A percentile compares a stretch with the other conserved stretches of the same genome.
Evolutionary conservation across 805 yeast species (phyloP).

Genomic region (Yamadazyma phyllophila): DNA sequence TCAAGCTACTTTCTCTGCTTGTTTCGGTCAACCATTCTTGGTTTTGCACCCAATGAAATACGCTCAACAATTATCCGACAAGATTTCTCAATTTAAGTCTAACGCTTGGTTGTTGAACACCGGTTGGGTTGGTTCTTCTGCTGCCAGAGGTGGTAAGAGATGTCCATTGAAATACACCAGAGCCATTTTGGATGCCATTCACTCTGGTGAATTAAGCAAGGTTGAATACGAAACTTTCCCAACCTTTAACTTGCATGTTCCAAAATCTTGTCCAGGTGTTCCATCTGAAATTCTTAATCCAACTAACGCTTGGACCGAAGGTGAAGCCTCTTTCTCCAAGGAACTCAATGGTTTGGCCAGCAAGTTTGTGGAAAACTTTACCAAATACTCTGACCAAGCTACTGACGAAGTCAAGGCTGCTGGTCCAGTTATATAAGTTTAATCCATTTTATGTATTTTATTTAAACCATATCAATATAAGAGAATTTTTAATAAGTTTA

Average conservation of each 20-base stretch:
- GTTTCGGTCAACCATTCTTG: slow-evolving; percentile 98
- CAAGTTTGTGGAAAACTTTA: slow-evolving; percentile 83
- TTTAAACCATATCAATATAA: not conserved
- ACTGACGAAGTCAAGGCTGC: slow-evolving; percentile 88
- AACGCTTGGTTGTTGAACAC: slow-evolving; percentile 96
- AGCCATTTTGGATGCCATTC: slow-evolving; percentile 92
- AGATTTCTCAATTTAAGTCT: slow-evolving; percentile 84
- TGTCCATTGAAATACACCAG: slow-evolving; percentile 97
- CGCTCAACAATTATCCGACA: slow-evolving; percentile 93
- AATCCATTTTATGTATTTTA: not conserved
- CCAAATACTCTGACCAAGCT: slow-evolving; percentile 77
- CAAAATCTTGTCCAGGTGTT: slow-evolving; percentile 77
- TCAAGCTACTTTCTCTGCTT: slow-evolving; percentile 95
- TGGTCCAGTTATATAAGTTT: slow-evolving; percentile 60
- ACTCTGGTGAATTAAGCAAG: slow-evolving; percentile 80
- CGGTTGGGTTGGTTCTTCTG: slow-evolving; percentile 97
- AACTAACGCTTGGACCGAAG: slow-evolving; percentile 67
- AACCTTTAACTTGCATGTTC: slow-evolving; percentile 82
- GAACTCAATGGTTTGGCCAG: slow-evolving; percentile 61
- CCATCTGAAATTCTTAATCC: slow-evolving; percentile 88
- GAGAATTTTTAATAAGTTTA: too few species aligned
- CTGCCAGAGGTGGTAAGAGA: slow-evolving; percentile 91
- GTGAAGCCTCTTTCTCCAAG: slow-evolving; percentile 35
- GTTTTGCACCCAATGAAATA: slow-evolving; percentile 97
- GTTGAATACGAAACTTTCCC: slow-evolving; percentile 83